phyloP scores from a whole-genome alignment of 345 rosid genomes.

The Schrenkiella parvula region DNA sequence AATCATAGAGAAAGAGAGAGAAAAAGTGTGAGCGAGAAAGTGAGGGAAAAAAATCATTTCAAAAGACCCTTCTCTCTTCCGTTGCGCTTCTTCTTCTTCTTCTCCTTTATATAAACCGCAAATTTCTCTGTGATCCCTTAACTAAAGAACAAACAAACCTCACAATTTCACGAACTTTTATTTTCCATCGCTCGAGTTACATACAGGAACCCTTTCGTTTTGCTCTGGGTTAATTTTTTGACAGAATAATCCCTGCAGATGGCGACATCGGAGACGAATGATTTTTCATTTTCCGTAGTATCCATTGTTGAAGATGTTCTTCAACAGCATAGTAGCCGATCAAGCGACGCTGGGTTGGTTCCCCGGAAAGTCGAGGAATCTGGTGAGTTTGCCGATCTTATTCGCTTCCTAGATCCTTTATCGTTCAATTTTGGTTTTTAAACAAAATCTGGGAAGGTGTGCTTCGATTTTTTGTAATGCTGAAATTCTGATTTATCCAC shows the following conservation, averaged over 20 bases:
- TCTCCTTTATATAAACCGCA: constrained; percentile 25
- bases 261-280: constrained; percentile 48
- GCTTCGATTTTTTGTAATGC: no score
- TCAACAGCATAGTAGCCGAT: constrained; percentile 48
- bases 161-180: no score
- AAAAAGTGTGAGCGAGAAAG: constrained; percentile 41
- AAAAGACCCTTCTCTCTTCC: constrained; percentile 5
- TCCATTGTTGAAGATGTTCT: constrained; percentile 80
- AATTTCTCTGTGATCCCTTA: constrained; percentile 15
- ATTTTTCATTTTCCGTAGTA: constrained; percentile 45
- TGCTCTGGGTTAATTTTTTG: neutral
- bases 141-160: neutral
- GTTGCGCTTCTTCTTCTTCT: neutral
- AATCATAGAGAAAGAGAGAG: constrained; percentile 10
- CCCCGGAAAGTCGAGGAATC: constrained; percentile 66
- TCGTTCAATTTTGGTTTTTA: neutral
- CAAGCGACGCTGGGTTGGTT: constrained; percentile 40
- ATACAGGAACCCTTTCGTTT: neutral
- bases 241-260: constrained; percentile 13
- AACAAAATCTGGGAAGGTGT: neutral
- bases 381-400: constrained; percentile 37
- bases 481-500: neutral
- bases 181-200: neutral
- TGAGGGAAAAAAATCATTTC: constrained; percentile 30
- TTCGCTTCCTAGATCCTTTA: neutral